A percentile compares a stretch with the other conserved stretches of the same genome.
Evolutionary conservation across 805 yeast genomes (phyloP).

Genomic region (Kockiozyma suomiensis): DNA sequence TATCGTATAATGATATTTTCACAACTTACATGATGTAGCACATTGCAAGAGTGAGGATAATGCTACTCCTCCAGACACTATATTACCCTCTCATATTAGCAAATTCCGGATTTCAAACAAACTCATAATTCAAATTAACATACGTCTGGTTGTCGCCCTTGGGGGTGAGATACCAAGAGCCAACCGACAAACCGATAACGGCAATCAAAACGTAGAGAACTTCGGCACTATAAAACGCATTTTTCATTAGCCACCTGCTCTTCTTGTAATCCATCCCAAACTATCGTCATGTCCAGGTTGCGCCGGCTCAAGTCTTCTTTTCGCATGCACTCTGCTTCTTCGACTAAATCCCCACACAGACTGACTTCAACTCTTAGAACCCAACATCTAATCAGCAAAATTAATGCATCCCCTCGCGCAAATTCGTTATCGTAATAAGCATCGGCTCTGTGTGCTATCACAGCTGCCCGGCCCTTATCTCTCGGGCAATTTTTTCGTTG

Average conservation of each 20-base stretch:
- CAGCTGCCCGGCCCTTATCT: not conserved
- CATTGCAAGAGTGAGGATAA: slow-evolving; percentile 64
- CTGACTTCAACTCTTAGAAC: too few relatives aligned
- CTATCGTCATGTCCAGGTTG: not conserved
- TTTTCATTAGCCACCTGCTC: not conserved
- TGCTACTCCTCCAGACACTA: slow-evolving; percentile 61
- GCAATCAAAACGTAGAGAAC: slow-evolving; percentile 34
- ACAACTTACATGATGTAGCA: slow-evolving; percentile 59
- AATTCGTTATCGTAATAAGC: too few relatives aligned
- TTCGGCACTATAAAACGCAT: slow-evolving; percentile 19
- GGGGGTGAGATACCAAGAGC: slow-evolving; percentile 36
- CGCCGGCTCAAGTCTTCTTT: too few relatives aligned
- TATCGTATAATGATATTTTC: not conserved
- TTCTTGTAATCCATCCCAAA: not conserved
- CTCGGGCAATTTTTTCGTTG: not conserved
- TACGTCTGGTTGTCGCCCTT: slow-evolving; percentile 38
- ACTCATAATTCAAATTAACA: not conserved
- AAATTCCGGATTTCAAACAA: not conserved
- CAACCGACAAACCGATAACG: slow-evolving; percentile 31
- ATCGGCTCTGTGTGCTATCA: not conserved
- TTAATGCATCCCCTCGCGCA: too few relatives aligned
- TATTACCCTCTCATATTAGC: too few relatives aligned
- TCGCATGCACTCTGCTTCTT: too few relatives aligned
- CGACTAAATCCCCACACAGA: too few relatives aligned
- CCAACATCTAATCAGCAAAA: too few relatives aligned